Evolutionary conservation across 768 basidiomycete genomes (phyloP), one percentile per base, ranked within the genome.

Genomic region (Tricholoma bakamatsutake): DNA sequence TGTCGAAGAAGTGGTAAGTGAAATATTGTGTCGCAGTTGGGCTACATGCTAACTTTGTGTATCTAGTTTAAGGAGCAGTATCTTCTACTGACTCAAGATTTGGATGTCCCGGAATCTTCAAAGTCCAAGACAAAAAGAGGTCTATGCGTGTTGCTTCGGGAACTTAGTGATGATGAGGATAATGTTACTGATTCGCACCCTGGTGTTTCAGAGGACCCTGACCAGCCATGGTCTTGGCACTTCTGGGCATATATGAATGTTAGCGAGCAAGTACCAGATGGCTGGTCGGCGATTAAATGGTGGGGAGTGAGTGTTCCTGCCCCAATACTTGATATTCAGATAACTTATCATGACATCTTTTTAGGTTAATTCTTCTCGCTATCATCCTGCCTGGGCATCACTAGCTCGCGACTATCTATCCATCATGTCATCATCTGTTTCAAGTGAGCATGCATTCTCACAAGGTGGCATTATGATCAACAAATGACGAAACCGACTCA

Each of bases 301-400:
- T 73, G 71, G 73, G 71, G 68, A 13, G 67, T 76, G 59, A 50
- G 67, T 69, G 11, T 49, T 34, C 33, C 33, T 34, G 33, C 33
- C 33, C 33, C 7, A 34, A 34, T 34, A 34, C 33, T n/a, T 40
- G 39, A 40, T 34, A 34, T 24, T 24, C 21, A 24, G 21, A 24
- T 24, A 3, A 24, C 21, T 24, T 24, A 24, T 24, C 21, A 24
- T 34, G 21, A 24, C 21, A 24, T 24, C 21, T 24, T 24, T 24
- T 24, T 24, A 24, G 21, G 21, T 24, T 24, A 3, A 24, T 24
- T 24, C 21, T 24, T 24, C 21, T 24, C 21, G 21, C 21, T 24
- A 24, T 24, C 21, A 24, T 24, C 21, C 21, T 24, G 21, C 21
- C 21, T 24, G 21, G 21, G 21, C 21, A 24, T 24, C 3, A 3